Conservation (phyloP, 495 filamentous ascomycete genomes). For the Hamigera avellanea region DNA sequence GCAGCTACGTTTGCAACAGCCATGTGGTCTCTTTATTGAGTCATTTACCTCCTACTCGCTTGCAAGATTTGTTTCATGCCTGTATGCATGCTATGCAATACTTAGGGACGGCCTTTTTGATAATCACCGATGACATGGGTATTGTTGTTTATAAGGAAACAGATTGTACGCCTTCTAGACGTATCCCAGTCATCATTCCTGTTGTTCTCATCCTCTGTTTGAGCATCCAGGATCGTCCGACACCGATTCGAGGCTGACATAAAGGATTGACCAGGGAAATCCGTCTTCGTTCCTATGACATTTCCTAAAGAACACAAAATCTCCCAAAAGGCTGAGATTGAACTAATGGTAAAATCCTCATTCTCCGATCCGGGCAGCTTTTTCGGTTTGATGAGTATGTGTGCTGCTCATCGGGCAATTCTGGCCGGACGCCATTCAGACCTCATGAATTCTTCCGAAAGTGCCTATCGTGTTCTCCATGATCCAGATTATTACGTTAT, state of each 20-base stretch:
- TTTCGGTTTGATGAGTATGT: constrained; percentile 27
- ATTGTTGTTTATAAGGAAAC: too few species aligned
- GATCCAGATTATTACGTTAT: constrained; percentile 26
- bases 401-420: constrained; percentile 22
- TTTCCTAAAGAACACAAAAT: constrained; percentile 19
- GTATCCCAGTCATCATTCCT: too few species aligned
- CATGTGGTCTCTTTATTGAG: too few species aligned
- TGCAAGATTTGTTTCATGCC: too few species aligned
- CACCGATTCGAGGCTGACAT: not conserved
- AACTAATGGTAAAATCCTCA: constrained; percentile 17
- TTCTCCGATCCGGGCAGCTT: constrained; percentile 25
- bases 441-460: not conserved
- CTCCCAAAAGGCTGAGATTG: constrained; percentile 11
- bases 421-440: constrained; percentile 11
- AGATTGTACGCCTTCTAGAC: too few species aligned
- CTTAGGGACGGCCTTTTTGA: too few species aligned
- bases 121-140: too few species aligned
- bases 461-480: constrained; percentile 3
- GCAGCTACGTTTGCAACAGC: too few species aligned
- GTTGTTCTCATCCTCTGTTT: too few species aligned
- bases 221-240: too few species aligned
- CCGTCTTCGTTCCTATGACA: constrained; percentile 25
- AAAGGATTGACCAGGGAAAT: constrained; percentile 14
- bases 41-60: too few species aligned
- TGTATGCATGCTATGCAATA: too few species aligned